Conservation (phyloP, 1,139 yeast genomes). For the Geotrichum europaeum region DNA sequence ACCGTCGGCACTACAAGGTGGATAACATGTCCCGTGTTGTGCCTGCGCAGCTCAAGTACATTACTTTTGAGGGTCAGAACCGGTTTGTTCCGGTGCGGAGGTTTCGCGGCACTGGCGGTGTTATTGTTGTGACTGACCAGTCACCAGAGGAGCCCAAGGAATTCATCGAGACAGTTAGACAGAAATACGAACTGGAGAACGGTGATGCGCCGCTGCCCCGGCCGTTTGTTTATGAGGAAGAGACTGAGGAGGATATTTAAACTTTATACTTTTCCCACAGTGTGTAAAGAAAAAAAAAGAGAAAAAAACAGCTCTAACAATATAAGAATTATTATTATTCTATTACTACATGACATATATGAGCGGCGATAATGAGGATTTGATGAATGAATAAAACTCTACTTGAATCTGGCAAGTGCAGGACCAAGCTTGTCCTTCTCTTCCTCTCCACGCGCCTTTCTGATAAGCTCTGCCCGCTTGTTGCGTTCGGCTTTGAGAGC, state of each 20-base stretch:
- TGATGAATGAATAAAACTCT: constrained; percentile 2
- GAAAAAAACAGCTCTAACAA: neutral
- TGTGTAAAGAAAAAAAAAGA: neutral
- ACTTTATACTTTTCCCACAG: neutral
- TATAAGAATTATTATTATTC: neutral
- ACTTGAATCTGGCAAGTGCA: constrained; percentile 31
- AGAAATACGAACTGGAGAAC: constrained; percentile 42
- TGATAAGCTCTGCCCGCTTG: constrained; percentile 48
- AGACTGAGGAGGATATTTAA: constrained; percentile 25
- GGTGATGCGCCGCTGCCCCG: constrained; percentile 85
- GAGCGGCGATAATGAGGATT: neutral
- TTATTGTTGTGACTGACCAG: constrained; percentile 69
- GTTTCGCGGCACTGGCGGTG: constrained; percentile 73
- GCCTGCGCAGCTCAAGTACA: constrained; percentile 83
- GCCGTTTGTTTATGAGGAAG: constrained; percentile 63
- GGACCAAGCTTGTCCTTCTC: constrained; percentile 29
- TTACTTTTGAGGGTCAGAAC: constrained; percentile 68
- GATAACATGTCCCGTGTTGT: constrained; percentile 81
- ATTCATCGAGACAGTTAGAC: constrained; percentile 79
- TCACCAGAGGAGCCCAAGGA: constrained; percentile 61
- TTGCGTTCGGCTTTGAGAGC: constrained; percentile 71
- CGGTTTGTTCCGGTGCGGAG: constrained; percentile 81
- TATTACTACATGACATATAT: neutral
- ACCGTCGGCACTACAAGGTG: constrained; percentile 50
- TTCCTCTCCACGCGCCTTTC: constrained; percentile 17